Percentiles rank a stretch among this genome's conserved stretches.
Conservation (phyloP, 495 filamentous ascomycete genomes). For the Penicillium argentinense region DNA sequence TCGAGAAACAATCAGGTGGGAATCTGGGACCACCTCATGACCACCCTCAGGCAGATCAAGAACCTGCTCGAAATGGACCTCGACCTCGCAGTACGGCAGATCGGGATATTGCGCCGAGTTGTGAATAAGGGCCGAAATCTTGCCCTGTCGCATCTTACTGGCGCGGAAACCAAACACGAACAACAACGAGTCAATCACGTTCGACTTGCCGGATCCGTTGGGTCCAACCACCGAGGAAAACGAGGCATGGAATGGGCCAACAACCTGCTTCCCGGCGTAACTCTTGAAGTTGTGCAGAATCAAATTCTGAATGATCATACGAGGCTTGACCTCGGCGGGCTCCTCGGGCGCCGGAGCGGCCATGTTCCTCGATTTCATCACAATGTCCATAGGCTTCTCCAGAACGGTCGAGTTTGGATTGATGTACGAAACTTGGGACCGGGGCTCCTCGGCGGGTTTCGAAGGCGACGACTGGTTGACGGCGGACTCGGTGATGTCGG, state of each 20-base stretch:
- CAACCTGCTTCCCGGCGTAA: slow-evolving; percentile 91
- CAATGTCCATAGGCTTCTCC: slow-evolving; percentile 92
- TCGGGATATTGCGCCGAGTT: slow-evolving; percentile 87
- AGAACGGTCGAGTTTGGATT: slow-evolving; percentile 71
- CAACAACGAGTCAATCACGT: slow-evolving; percentile 95
- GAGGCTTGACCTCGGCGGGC: slow-evolving; percentile 68
- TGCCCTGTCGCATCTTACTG: slow-evolving; percentile 99
- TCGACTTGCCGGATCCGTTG: slow-evolving; percentile 97
- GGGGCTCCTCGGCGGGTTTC: slow-evolving; percentile 38
- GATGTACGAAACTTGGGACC: slow-evolving; percentile 60
- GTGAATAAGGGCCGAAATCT: slow-evolving; percentile 95
- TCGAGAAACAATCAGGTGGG: slow-evolving; percentile 81
- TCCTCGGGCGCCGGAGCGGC: slow-evolving; percentile 65
- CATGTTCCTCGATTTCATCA: slow-evolving; percentile 79
- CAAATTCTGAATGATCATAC: slow-evolving; percentile 88
- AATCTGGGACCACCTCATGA: slow-evolving; percentile 73
- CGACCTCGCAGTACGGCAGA: slow-evolving; percentile 87
- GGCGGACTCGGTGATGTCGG: slow-evolving; percentile 73
- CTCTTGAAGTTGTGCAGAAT: slow-evolving; percentile 97
- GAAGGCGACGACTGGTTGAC: slow-evolving; percentile 59
- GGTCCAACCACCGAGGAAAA: slow-evolving; percentile 99
- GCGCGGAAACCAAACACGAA: slow-evolving; percentile 98
- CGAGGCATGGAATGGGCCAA: slow-evolving; percentile 93
- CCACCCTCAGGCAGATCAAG: slow-evolving; percentile 79
- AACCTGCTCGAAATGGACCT: slow-evolving; percentile 93